Conservation (phyloP, 768 basidiomycete species). For the Suillus alpinus region DNA sequence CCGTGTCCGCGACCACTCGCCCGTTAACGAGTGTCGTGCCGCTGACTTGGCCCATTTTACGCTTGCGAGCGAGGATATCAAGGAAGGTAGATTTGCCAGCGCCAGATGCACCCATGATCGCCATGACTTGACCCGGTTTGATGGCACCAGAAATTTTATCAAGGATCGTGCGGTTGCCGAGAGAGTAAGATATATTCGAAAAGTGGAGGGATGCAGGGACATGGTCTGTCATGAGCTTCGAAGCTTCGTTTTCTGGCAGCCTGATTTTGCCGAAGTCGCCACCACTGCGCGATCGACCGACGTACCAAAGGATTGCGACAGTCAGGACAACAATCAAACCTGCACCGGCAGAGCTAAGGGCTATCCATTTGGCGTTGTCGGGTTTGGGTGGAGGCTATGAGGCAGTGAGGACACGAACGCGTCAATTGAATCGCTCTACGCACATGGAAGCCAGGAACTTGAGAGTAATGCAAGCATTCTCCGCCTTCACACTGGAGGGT, state of each 20-base stretch:
- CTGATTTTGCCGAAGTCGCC: conserved; percentile 71
- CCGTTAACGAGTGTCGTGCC: conserved; percentile 88
- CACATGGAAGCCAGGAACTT: conserved; percentile 91
- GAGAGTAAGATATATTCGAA: conserved; percentile 74
- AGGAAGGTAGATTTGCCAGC: conserved; percentile 96
- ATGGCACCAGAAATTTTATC: conserved; percentile 79
- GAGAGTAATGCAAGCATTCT: conserved; percentile 90
- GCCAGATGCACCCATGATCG: conserved; percentile 96
- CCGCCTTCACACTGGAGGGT: conserved; percentile 84
- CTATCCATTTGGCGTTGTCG: conserved; percentile 79
- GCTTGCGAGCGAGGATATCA: conserved; percentile 90
- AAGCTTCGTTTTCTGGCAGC: conserved; percentile 76
- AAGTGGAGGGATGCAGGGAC: conserved; percentile 95
- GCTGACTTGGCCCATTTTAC: conserved; percentile 72
- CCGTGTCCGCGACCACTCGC: conserved; percentile 62
- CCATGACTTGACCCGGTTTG: conserved; percentile 87
- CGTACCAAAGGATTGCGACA: conserved; percentile 85
- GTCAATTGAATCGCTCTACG: not conserved
- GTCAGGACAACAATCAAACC: conserved; percentile 70
- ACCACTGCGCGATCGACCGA: conserved; percentile 59
- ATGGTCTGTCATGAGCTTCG: conserved; percentile 90
- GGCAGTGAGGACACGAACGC: not conserved
- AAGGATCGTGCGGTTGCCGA: conserved; percentile 64
- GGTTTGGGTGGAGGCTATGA: conserved; percentile 73
- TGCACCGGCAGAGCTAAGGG: conserved; percentile 78